Base-by-base conservation (phyloP, 2,329 filamentous ascomycete species). In the Alternaria arbusti region DNA sequence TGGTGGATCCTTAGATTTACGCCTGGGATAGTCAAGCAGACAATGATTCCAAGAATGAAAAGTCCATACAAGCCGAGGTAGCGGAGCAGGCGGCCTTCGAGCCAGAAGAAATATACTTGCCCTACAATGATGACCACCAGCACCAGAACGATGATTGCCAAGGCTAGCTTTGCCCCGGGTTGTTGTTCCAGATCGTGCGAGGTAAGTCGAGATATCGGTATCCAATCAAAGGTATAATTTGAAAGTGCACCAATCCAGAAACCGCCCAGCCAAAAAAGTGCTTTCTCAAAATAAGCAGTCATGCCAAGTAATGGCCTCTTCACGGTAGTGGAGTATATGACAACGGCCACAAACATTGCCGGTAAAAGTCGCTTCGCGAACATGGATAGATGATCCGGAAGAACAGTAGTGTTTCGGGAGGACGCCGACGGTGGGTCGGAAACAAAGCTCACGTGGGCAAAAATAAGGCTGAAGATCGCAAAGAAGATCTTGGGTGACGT, bases 221-320 rank as follows among this genome's bases (percentile, higher is more conserved):
- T 97, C 83, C 92, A 91, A 67, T 93, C 91, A 72, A 98, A 92
- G 0, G 96, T 97, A 79, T 97, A 96, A 78, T 98, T 98, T 70
- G 94, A 94, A 66, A 98, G 82, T 1, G 93, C 90, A 15, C 94
- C 95, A 47, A 97, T 89, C 90, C 96, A 98, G 76, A 91, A 93
- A 12, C 89, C 90, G 1, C 94, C 94, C 2, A 98, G 85, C 91
- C 94, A 98, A 28, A 98, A 84, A 1, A 97, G 79, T 0, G 93
- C 91, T 84, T 96, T 97, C 75, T 97, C 94, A 47, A 97, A 71
- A 73, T 96, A 94, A 0, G 94, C 93, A 0, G 87, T 91, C 6
- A 97, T 84, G 1, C 89, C 90, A 1, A 79, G 81, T 36, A 97
- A 85, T 0, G 92, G 89, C 50, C 91, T 90, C 15, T 88, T 86